Evolutionary conservation across 2,329 filamentous ascomycete genomes (phyloP).

Genomic region (Colletotrichum limetticola): DNA sequence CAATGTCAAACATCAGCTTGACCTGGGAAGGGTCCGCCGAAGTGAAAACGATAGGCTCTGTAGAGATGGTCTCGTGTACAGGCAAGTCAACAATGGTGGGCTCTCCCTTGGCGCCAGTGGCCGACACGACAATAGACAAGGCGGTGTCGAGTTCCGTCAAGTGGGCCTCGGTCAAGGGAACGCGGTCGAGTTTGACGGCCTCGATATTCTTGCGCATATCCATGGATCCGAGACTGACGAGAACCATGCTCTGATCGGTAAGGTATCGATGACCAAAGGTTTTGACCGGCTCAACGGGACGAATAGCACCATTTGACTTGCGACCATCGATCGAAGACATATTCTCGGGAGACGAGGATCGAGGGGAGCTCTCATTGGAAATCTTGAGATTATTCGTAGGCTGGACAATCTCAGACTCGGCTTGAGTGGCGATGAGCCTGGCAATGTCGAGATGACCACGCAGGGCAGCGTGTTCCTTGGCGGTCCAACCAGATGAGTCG

Average conservation of each 20-base stretch:
- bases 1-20: slow-evolving; percentile 91
- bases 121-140: slow-evolving; percentile 89
- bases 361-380: slow-evolving; percentile 40
- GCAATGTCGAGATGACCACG: slow-evolving; percentile 89
- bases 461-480: slow-evolving; percentile 91
- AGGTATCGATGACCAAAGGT: slow-evolving; percentile 97
- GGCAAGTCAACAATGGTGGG: slow-evolving; percentile 91
- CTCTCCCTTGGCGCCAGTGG: slow-evolving; percentile 85
- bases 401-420: slow-evolving; percentile 40
- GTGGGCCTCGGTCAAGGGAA: slow-evolving; percentile 88
- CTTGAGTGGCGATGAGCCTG: slow-evolving; percentile 69
- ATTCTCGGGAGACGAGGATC: slow-evolving; percentile 28
- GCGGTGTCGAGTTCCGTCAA: slow-evolving; percentile 94
- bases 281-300: slow-evolving; percentile 83
- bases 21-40: slow-evolving; percentile 82
- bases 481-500: slow-evolving; percentile 93
- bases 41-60: slow-evolving; percentile 92
- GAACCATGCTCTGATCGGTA: slow-evolving; percentile 85
- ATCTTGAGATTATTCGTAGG: slow-evolving; percentile 36
- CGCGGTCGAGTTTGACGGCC: slow-evolving; percentile 87
- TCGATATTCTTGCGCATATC: slow-evolving; percentile 86
- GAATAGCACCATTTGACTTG: slow-evolving; percentile 61
- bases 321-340: slow-evolving; percentile 71
- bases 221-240: slow-evolving; percentile 95
- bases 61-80: slow-evolving; percentile 92